These are phyloP conservation scores for Crassisporium funariophilum DNA, from an alignment of 768 basidiomycete genomes.

Conservation along the genomic window DNA sequence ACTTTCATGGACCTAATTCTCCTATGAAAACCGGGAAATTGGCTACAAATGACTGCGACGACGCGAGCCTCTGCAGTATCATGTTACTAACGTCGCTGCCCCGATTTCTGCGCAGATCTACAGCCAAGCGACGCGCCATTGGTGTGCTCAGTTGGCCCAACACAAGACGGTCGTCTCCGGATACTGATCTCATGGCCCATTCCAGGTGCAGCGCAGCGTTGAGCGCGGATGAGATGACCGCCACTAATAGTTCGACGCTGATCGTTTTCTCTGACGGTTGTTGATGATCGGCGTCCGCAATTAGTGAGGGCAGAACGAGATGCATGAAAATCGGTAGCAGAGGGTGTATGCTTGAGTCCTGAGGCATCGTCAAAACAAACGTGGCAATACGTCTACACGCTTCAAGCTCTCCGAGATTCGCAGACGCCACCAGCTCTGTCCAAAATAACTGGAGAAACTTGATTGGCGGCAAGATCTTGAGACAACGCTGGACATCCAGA, in stretches of 20 bases:
- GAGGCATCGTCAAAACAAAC: slow-evolving; percentile 67
- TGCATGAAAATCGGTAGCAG: slow-evolving; percentile 76
- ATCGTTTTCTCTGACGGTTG: slow-evolving; percentile 55
- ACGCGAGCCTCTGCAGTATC: slow-evolving; percentile 60
- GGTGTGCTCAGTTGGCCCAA: slow-evolving; percentile 65
- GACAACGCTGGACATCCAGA: slow-evolving; percentile 67
- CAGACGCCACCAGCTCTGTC: slow-evolving; percentile 58
- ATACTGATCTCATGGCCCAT: slow-evolving; percentile 59
- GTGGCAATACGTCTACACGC: slow-evolving; percentile 65
- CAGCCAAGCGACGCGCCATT: slow-evolving; percentile 67
- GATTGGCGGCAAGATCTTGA: slow-evolving; percentile 57
- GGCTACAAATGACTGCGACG: slow-evolving; percentile 65
- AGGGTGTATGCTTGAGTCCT: slow-evolving; percentile 51
- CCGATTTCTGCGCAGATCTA: slow-evolving; percentile 57
- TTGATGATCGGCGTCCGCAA: slow-evolving; percentile 57
- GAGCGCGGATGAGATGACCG: slow-evolving; percentile 64
- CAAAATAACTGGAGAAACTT: slow-evolving; percentile 71
- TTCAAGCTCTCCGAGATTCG: slow-evolving; percentile 62
- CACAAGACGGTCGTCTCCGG: slow-evolving; percentile 47
- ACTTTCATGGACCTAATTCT: slow-evolving; percentile 32
- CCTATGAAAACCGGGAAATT: slow-evolving; percentile 73
- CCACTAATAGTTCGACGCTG: slow-evolving; percentile 64
- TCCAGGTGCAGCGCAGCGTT: slow-evolving; percentile 72
- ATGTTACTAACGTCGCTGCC: slow-evolving; percentile 49
- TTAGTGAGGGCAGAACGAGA: slow-evolving; percentile 62